A percentile compares a stretch with the other conserved stretches of the same genome.
Evolutionary conservation across 2,329 filamentous ascomycete genomes (phyloP).

Genomic region (Fusarium clavum): DNA sequence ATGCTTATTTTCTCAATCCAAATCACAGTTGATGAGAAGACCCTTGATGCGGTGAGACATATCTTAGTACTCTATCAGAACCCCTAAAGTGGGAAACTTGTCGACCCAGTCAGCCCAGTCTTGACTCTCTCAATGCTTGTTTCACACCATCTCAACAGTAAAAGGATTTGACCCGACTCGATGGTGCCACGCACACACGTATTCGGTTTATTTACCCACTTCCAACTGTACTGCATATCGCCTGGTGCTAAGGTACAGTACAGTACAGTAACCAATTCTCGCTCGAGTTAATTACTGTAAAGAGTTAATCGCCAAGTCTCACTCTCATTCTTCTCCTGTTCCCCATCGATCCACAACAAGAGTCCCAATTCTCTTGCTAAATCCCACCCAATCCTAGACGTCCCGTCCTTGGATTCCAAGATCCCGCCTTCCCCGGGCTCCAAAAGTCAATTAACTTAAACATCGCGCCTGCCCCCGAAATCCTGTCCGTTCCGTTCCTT

Average conservation of each 20-base stretch:
- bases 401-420: slow-evolving; percentile 22
- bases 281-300: slow-evolving; percentile 20
- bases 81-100: not conserved
- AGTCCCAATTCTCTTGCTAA: slow-evolving; percentile 14
- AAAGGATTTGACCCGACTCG: slow-evolving; percentile 33
- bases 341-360: slow-evolving; percentile 17
- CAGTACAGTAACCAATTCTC: slow-evolving; percentile 6
- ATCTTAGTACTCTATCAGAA: not conserved
- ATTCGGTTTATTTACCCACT: slow-evolving; percentile 30
- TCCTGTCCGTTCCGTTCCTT: slow-evolving; percentile 1
- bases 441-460: slow-evolving; percentile 42
- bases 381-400: slow-evolving; percentile 6
- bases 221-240: not conserved
- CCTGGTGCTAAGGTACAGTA: not conserved
- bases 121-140: slow-evolving; percentile 16
- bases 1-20: slow-evolving; percentile 15
- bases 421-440: slow-evolving; percentile 36
- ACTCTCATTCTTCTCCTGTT: slow-evolving; percentile 5
- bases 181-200: slow-evolving; percentile 33
- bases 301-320: slow-evolving; percentile 22
- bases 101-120: slow-evolving; percentile 22
- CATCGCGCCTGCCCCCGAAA: slow-evolving; percentile 29
- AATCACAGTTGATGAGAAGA: not conserved
- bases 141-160: slow-evolving; percentile 33
- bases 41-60: not conserved